Evolutionary conservation across 805 yeast species (phyloP).

Genomic region (Tetrapisispora iriomotensis): DNA sequence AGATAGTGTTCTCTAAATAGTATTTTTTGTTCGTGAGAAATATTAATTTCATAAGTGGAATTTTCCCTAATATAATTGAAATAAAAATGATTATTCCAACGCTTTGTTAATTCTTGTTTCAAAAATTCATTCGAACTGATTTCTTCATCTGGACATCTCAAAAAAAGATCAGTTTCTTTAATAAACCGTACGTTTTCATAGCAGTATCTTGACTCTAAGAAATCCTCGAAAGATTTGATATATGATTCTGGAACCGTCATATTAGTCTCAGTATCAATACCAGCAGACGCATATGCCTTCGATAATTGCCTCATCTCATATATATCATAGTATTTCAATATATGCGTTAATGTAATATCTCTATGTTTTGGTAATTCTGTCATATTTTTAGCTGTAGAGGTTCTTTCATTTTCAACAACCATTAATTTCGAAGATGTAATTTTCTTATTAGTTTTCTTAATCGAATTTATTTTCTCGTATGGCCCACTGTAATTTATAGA

Average conservation of each 20-base stretch:
- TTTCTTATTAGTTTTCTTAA: no score
- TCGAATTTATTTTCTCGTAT: no score
- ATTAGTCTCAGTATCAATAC: not conserved
- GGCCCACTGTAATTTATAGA: no score
- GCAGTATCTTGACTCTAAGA: slow-evolving; percentile 20
- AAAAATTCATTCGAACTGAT: slow-evolving; percentile 5
- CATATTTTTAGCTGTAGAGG: not conserved
- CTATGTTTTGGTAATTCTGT: not conserved
- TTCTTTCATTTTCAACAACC: not conserved
- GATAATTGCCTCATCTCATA: not conserved
- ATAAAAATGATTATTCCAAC: slow-evolving; percentile 21
- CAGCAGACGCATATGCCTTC: not conserved
- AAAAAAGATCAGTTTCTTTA: slow-evolving; percentile 2
- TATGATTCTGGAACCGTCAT: not conserved
- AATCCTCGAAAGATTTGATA: slow-evolving; percentile 13
- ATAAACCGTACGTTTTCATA: slow-evolving; percentile 27
- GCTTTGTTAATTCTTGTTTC: not conserved
- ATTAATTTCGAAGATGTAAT: no score
- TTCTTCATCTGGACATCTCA: slow-evolving; percentile 1
- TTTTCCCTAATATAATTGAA: slow-evolving; percentile 17
- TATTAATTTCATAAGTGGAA: slow-evolving; percentile 25
- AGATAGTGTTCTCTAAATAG: slow-evolving; percentile 14
- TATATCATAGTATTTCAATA: slow-evolving; percentile 1
- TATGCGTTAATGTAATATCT: not conserved
- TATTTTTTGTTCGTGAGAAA: slow-evolving; percentile 19